Conservation (phyloP, 495 filamentous ascomycete species). For the Penicillium herquei region DNA sequence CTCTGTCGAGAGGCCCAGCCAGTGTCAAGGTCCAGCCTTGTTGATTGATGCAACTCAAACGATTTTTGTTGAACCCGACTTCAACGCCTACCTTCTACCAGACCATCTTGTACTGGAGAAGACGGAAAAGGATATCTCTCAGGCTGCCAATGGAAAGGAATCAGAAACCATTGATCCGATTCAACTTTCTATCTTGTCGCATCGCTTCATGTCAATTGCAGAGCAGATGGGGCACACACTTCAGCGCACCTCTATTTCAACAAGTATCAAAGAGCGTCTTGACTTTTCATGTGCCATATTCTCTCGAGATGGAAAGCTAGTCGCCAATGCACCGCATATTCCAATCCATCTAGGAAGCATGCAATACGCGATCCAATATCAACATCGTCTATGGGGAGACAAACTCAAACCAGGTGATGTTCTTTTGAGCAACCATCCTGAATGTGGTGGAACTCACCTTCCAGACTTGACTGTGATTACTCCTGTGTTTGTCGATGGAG, state of each 20-base stretch:
- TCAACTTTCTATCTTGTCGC: conserved; percentile 85
- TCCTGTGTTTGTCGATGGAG: not conserved
- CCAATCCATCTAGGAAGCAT: conserved; percentile 81
- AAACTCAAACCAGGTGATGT: conserved; percentile 82
- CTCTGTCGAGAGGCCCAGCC: not conserved
- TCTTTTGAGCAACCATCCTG: conserved; percentile 65
- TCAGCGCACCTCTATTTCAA: conserved; percentile 31
- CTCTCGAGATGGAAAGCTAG: conserved; percentile 31
- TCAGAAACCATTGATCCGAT: conserved; percentile 59
- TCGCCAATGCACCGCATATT: conserved; percentile 63
- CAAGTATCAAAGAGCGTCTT: conserved; percentile 41
- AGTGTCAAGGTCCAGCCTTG: conserved; percentile 1
- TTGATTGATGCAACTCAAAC: conserved; percentile 4
- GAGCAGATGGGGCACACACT: conserved; percentile 40
- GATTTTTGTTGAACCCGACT: not conserved
- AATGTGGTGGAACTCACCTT: conserved; percentile 3
- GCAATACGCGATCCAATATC: conserved; percentile 83
- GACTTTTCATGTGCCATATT: conserved; percentile 41
- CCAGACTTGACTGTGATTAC: conserved; percentile 4
- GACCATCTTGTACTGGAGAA: conserved; percentile 4
- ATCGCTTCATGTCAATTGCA: conserved; percentile 61
- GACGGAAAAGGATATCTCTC: conserved; percentile 45
- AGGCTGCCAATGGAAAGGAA: conserved; percentile 62
- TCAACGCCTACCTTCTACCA: conserved; percentile 9
- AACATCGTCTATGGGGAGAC: conserved; percentile 79